A percentile compares a stretch with the other conserved stretches of the same genome.
These are phyloP conservation scores for Gossypium australe DNA, from an alignment of 345 rosid genomes.

Conservation along the genomic window DNA sequence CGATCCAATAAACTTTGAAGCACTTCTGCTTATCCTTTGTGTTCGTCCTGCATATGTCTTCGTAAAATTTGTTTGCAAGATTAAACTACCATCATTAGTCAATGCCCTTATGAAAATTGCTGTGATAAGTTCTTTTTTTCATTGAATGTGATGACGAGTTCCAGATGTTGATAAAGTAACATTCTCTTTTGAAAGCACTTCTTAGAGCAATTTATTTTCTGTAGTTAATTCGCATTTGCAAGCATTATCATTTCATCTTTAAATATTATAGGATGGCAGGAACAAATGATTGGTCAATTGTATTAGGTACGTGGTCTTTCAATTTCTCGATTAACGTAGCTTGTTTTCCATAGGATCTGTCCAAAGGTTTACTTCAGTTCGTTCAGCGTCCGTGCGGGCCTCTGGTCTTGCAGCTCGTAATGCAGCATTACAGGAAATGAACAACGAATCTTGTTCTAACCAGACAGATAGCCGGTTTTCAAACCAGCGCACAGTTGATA, in stretches of 20 bases:
- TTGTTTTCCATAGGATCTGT: conserved; percentile 30
- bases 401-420: conserved; percentile 52
- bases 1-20: background rate
- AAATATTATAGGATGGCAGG: background rate
- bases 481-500: conserved; percentile 25
- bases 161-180: background rate
- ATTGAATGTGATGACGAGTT: background rate
- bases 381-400: conserved; percentile 64
- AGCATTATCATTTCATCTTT: background rate
- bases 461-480: conserved; percentile 27
- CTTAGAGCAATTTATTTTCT: background rate
- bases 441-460: conserved; percentile 24
- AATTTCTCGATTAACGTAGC: conserved; percentile 6
- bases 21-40: background rate
- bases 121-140: background rate
- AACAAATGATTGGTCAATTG: conserved; percentile 8
- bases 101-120: background rate
- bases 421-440: conserved; percentile 16
- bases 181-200: background rate
- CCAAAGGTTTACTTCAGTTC: conserved; percentile 62
- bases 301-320: background rate
- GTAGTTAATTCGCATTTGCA: background rate
- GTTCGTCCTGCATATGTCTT: background rate
- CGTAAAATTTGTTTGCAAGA: background rate
- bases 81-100: background rate